A percentile compares a stretch with the other conserved stretches of the same genome.
phyloP scores from a whole-genome alignment of 2,329 filamentous ascomycete species.

The Alternaria metachromatica region DNA sequence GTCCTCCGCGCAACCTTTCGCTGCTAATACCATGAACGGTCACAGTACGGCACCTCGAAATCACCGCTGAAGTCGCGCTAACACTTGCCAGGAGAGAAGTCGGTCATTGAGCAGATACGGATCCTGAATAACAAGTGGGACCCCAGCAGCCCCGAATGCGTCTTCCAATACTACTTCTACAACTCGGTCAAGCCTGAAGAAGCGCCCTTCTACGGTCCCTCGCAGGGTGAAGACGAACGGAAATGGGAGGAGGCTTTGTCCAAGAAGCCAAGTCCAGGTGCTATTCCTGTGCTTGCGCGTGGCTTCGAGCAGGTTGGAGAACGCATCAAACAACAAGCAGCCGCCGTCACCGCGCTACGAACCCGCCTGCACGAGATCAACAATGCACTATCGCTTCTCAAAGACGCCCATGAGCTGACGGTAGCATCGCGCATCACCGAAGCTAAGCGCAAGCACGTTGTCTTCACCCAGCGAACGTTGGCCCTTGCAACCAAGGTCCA shows the following conservation, averaged over 20 bases:
- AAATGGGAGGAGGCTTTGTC: slow-evolving; percentile 86
- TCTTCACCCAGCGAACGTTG: slow-evolving; percentile 75
- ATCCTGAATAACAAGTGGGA: slow-evolving; percentile 77
- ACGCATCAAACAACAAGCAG: slow-evolving; percentile 74
- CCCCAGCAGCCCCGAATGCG: slow-evolving; percentile 69
- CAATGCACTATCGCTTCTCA: slow-evolving; percentile 71
- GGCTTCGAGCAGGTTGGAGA: slow-evolving; percentile 76
- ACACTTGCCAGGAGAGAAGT: slow-evolving; percentile 66
- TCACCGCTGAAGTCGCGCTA: slow-evolving; percentile 7
- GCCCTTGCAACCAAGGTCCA: slow-evolving; percentile 80
- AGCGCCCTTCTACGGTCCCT: slow-evolving; percentile 78
- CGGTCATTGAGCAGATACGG: slow-evolving; percentile 75
- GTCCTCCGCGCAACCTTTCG: slow-evolving; percentile 35
- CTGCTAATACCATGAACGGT: slow-evolving; percentile 34
- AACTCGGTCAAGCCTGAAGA: slow-evolving; percentile 78
- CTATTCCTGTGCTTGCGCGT: slow-evolving; percentile 76
- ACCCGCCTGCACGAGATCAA: slow-evolving; percentile 80
- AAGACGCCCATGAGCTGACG: slow-evolving; percentile 77
- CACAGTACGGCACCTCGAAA: slow-evolving; percentile 29
- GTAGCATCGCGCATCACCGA: slow-evolving; percentile 77
- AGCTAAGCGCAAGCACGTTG: slow-evolving; percentile 73
- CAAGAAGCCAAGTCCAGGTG: slow-evolving; percentile 77
- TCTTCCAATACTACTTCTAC: slow-evolving; percentile 86
- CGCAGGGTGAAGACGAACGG: slow-evolving; percentile 72
- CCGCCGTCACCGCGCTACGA: slow-evolving; percentile 73